phyloP scores from a whole-genome alignment of 2,329 filamentous ascomycete species.

The Lecanicillium sp. region DNA sequence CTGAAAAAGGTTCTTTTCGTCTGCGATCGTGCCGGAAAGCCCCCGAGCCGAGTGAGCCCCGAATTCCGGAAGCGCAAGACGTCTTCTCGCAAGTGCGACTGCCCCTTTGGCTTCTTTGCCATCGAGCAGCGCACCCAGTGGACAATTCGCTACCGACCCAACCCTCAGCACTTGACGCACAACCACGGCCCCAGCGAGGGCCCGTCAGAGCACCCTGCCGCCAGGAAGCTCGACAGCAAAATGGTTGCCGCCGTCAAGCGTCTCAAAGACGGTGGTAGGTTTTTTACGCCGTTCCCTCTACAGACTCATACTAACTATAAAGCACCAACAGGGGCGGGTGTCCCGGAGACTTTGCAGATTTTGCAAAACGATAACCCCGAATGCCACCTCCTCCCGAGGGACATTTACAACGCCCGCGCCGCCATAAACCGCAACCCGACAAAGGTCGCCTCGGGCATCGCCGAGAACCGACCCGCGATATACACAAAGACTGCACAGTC shows the following conservation, averaged over 20 bases:
- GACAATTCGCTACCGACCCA: slow-evolving; percentile 59
- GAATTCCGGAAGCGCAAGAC: slow-evolving; percentile 61
- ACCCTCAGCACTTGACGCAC: slow-evolving; percentile 51
- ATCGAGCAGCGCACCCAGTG: slow-evolving; percentile 62
- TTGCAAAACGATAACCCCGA: slow-evolving; percentile 58
- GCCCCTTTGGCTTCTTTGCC: slow-evolving; percentile 64
- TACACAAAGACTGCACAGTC: slow-evolving; percentile 61
- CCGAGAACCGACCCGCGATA: slow-evolving; percentile 57
- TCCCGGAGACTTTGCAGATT: slow-evolving; percentile 60
- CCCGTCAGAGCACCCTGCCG: slow-evolving; percentile 59
- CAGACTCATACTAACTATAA: slow-evolving; percentile 27
- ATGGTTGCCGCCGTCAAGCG: slow-evolving; percentile 63
- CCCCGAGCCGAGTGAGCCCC: slow-evolving; percentile 54
- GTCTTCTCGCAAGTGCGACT: slow-evolving; percentile 63
- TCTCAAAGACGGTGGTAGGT: slow-evolving; percentile 59
- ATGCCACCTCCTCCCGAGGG: slow-evolving; percentile 56
- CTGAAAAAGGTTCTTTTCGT: slow-evolving; percentile 63
- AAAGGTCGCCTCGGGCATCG: slow-evolving; percentile 53
- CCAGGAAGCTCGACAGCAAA: slow-evolving; percentile 59
- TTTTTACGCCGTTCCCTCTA: slow-evolving; percentile 16
- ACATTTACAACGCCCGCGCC: slow-evolving; percentile 62
- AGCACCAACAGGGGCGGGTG: slow-evolving; percentile 49
- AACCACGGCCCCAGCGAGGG: slow-evolving; percentile 63
- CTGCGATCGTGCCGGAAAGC: slow-evolving; percentile 59
- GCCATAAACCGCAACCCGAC: slow-evolving; percentile 60